Conservation (phyloP, 495 filamentous ascomycete species). For the Annulohypoxylon nitens region DNA sequence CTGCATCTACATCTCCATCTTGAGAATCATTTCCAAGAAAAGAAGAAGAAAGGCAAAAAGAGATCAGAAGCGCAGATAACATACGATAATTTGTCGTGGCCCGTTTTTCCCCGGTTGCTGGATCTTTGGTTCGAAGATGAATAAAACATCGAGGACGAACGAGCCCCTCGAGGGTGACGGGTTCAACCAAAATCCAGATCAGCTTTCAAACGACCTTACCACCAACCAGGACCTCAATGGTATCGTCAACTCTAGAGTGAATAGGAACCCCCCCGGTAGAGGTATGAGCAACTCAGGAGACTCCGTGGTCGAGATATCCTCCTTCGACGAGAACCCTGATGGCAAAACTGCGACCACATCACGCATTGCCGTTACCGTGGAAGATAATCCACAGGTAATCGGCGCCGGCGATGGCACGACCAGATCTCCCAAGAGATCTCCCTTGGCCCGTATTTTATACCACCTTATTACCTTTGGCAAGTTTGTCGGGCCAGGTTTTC, state of each 20-base stretch:
- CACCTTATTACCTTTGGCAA: constrained; percentile 72
- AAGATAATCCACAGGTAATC: constrained; percentile 15
- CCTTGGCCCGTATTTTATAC: constrained; percentile 49
- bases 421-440: constrained; percentile 32
- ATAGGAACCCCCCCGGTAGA: constrained; percentile 27
- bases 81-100: constrained; percentile 15
- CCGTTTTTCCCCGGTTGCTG: constrained; percentile 2
- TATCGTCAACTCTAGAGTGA: constrained; percentile 65
- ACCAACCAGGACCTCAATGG: constrained; percentile 71
- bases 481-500: constrained; percentile 89
- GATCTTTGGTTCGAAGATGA: constrained; percentile 56
- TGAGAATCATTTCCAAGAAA: background rate
- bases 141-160: constrained; percentile 67
- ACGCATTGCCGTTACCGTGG: constrained; percentile 24
- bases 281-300: constrained; percentile 49
- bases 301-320: constrained; percentile 30
- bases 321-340: constrained; percentile 42
- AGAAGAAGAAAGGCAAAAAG: too few species aligned
- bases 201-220: constrained; percentile 66
- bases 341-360: background rate
- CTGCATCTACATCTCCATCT: too few species aligned
- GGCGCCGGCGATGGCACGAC: constrained; percentile 18
- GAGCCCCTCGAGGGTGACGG: constrained; percentile 64
- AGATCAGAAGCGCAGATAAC: constrained; percentile 8
- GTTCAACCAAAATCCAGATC: constrained; percentile 70